Percentiles rank a stretch among this genome's conserved stretches.
These are phyloP conservation scores for Caloboletus inedulis DNA, from an alignment of 1,284 basidiomycete genomes.

Conservation along the genomic window DNA sequence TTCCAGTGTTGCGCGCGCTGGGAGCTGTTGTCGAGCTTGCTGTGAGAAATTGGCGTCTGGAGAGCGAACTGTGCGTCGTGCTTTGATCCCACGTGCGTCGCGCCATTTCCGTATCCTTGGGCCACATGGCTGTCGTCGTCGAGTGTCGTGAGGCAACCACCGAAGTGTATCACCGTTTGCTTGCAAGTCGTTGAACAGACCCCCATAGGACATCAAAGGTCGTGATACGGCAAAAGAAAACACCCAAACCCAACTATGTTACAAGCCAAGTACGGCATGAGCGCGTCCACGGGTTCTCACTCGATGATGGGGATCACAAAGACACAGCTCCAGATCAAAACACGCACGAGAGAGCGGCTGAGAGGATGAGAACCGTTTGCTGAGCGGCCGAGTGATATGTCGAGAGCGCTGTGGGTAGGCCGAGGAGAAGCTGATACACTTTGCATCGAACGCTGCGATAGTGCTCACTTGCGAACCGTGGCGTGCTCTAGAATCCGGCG, in stretches of 20 bases:
- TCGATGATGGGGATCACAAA: slow-evolving; percentile 1
- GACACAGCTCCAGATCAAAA: slow-evolving; percentile 11
- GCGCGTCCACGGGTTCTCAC: not conserved
- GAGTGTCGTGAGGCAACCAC: slow-evolving; percentile 2
- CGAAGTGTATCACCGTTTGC: not conserved
- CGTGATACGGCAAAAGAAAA: not conserved
- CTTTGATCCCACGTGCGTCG: not conserved
- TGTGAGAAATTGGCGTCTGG: not conserved
- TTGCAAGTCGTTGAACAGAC: not conserved
- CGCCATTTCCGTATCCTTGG: not conserved
- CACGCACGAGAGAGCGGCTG: not conserved
- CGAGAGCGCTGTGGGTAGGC: slow-evolving; percentile 9
- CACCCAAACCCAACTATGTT: not conserved
- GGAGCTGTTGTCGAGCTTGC: not conserved
- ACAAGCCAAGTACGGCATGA: not conserved
- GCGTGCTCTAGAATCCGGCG: not conserved
- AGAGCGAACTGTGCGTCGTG: not conserved
- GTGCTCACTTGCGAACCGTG: not conserved
- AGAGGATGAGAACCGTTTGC: not conserved
- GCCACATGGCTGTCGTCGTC: not conserved
- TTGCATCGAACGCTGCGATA: slow-evolving; percentile 3
- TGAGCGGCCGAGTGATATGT: not conserved
- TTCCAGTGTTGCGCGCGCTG: not conserved
- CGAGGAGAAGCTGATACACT: slow-evolving; percentile 11
- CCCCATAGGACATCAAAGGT: no score